A percentile compares a stretch with the other conserved stretches of the same genome.
Conservation (phyloP, 208 protist species). For the Crithidia bombi region DNA sequence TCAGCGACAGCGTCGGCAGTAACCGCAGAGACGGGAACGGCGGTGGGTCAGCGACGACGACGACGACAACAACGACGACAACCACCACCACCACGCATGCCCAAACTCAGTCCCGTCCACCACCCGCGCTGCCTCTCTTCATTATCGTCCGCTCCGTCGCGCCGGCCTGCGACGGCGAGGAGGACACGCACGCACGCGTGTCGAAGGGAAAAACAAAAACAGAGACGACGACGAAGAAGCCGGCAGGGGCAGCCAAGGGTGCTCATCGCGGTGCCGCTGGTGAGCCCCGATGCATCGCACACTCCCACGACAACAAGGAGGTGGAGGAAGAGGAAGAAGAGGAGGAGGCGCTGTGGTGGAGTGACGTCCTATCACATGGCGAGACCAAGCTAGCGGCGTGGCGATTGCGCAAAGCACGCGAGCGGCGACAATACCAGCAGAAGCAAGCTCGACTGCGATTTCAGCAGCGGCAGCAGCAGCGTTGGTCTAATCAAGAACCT, state of each 20-base stretch:
- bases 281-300: background rate
- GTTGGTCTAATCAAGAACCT: too few species aligned
- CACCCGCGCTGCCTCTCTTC: slow-evolving; percentile 7
- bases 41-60: slow-evolving; percentile 6
- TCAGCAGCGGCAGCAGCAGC: slow-evolving; percentile 22
- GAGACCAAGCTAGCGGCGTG: slow-evolving; percentile 23
- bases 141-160: slow-evolving; percentile 26
- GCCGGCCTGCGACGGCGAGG: background rate
- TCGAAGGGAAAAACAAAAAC: background rate
- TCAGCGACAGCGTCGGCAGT: background rate
- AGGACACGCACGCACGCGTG: background rate
- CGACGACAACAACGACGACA: background rate
- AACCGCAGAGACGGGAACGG: too few species aligned
- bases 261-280: background rate
- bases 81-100: background rate
- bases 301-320: too few species aligned
- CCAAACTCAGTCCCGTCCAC: background rate
- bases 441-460: slow-evolving; percentile 13
- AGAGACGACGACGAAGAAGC: too few species aligned
- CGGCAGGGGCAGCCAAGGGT: background rate
- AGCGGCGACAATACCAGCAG: slow-evolving; percentile 23
- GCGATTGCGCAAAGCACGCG: slow-evolving; percentile 24
- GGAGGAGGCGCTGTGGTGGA: slow-evolving; percentile 63
- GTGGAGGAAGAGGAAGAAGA: slow-evolving; percentile 21
- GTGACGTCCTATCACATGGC: slow-evolving; percentile 50